Evolutionary conservation across 306 rosid genomes (phyloP).

Genomic region (Cucurbita moschata): DNA sequence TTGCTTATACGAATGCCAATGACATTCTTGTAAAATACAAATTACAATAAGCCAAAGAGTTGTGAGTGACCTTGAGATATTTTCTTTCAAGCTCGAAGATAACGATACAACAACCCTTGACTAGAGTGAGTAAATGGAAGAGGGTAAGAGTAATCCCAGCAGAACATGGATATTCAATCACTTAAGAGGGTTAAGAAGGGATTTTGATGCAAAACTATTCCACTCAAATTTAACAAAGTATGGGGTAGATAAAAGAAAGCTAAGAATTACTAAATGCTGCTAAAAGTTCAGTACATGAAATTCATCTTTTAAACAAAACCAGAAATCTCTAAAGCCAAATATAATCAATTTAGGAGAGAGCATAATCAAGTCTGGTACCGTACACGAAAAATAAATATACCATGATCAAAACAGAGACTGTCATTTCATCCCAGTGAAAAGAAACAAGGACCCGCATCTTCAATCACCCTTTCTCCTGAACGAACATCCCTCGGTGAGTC

Average conservation of each 20-base stretch:
- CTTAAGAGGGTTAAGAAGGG: neutral
- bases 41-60: no score
- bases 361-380: neutral
- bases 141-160: no score
- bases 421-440: neutral
- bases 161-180: no score
- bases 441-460: neutral
- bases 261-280: neutral
- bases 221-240: neutral
- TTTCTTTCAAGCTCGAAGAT: no score
- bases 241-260: neutral
- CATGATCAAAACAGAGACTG: conserved; percentile 5
- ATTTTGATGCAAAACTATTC: neutral
- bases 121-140: no score
- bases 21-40: no score
- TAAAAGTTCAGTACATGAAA: conserved; percentile 3
- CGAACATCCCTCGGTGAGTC: conserved; percentile 9
- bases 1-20: no score
- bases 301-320: conserved; percentile 1
- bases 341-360: neutral
- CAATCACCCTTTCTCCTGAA: conserved; percentile 11
- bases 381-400: conserved; percentile 5
- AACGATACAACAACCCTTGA: no score
- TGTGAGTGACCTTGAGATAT: no score
- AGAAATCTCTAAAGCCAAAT: neutral